Base-by-base conservation (phyloP, 257 asterid species). In the Solanum chilense region DNA sequence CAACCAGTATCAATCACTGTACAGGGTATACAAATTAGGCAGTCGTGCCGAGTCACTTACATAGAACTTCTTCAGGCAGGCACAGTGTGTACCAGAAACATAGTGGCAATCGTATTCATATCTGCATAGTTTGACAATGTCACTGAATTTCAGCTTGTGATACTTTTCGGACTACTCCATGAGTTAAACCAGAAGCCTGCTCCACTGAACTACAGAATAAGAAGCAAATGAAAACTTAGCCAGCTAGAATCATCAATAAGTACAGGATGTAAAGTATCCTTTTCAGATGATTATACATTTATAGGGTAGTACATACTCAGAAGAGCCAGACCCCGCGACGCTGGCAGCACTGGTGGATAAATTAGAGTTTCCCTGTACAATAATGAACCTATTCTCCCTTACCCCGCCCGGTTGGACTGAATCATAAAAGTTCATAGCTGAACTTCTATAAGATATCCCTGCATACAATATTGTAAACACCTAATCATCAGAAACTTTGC, bases 371-470 rank as follows among this genome's bases (percentile, higher is more conserved):
- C 86, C 82, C 86, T 87, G 89, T 56, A 80, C 88, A 86, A 77
- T 71, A 23, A 85, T n/a, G 66, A 88, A 81, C 39, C 81, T 85
- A 87, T 66, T 82, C 29, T 85, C 89, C 42, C 21, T 81, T 56
- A 62, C 25, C 45, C 69, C 86, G 39, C 78, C 66, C 4, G 86
- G 37, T 35, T 84, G 85, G 33, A 80, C 49, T 35, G 91, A 31
- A 29, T 88, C 82, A 73, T 68, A 77, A 56, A 87, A 76, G 68
- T 85, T 87, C 25, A 78, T 49, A 49, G 88, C 52, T 15, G 90
- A 62, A 86, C 84, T 71, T 88, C 91, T 81, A 49, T 91, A 90
- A 15, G 91, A 87, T 64, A 91, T 88, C 73, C 93, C 93, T 91
- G 93, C 81, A 77, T 71, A 52, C 70, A 58, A 44, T 82, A 37